Evolutionary conservation across 192 early-diverging fungal species (phyloP).

Genomic region (Piromyces sp.): DNA sequence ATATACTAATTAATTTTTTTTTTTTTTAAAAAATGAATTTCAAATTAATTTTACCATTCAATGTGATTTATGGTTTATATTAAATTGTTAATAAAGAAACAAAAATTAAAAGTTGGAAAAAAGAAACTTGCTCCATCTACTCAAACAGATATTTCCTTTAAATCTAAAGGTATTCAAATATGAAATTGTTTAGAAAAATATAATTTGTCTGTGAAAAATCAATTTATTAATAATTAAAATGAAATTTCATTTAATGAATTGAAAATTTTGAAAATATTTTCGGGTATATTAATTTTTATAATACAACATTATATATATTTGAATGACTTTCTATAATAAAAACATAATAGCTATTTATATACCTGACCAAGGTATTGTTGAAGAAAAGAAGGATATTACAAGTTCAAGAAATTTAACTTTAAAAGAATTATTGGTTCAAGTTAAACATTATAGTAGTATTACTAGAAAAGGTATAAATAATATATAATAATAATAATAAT

Average conservation of each 20-base stretch:
- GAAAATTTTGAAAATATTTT: too few relatives aligned
- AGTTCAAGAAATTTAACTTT: constrained; percentile 62
- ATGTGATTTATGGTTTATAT: too few relatives aligned
- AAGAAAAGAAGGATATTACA: constrained; percentile 55
- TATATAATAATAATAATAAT: too few relatives aligned
- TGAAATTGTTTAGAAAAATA: too few relatives aligned
- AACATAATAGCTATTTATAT: constrained; percentile 45
- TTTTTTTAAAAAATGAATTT: too few relatives aligned
- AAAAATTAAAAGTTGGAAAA: constrained; percentile 81
- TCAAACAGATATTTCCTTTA: constrained; percentile 69
- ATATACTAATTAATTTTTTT: too few relatives aligned
- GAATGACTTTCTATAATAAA: too few relatives aligned
- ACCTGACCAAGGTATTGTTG: constrained; percentile 57
- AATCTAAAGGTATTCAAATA: constrained; percentile 37
- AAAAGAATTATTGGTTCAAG: constrained; percentile 49
- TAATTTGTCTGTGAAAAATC: not conserved
- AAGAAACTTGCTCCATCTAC: constrained; percentile 56
- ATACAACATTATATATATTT: too few relatives aligned
- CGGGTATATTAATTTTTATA: too few relatives aligned
- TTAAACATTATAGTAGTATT: constrained; percentile 57
- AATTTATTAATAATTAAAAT: too few relatives aligned
- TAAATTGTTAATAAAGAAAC: constrained; percentile 49
- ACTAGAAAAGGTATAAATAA: constrained; percentile 12
- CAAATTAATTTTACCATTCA: too few relatives aligned
- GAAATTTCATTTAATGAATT: not conserved